Evolutionary conservation across 768 basidiomycete genomes (phyloP), one percentile per base, ranked within the genome.

Genomic region (Gautieria morchelliformis): DNA sequence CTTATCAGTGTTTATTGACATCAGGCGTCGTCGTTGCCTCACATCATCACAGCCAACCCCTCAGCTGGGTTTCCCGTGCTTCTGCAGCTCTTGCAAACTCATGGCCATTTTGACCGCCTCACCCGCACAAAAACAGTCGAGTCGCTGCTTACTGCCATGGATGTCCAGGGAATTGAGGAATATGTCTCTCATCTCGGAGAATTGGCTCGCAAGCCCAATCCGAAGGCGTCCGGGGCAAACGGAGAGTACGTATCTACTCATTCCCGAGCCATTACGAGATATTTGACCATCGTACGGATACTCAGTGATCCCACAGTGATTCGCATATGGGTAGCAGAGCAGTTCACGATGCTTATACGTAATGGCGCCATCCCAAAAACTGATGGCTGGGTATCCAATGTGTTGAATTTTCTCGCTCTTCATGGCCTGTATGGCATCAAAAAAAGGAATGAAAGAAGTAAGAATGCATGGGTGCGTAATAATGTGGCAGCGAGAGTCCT

Each of bases 91-190:
- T 89, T 91, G 1, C 90, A 89, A 19, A 77, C 82, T 50, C 75
- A 95, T 66, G 93, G 93, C 10, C 85, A 79, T 63, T 99, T 98
- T 64, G 95, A 99, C 71, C 86, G 80, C 68, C 69, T 95, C 58
- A 95, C 94, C 11, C 87, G 83, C 69, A 94, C 94, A 9, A 96
- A 93, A 71, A 95, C 91, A 0, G 80, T 97, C 37, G 93, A 95
- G 71, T 79, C 80, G 1, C 84, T 97, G 56, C 73, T 97, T 56
- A 76, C 81, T 3, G 81, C 79, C 37, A 83, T 93, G 78, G 81
- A 86, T 62, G 69, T 72, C 0, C 75, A 82, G 1, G 93, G 91
- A 9, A 87, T 96, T 60, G 78, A 80, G 62, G 79, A 72, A 40
- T 97, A 94, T 69, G 80, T 93, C 46, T 69, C 76, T 37, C 83